Percentiles rank a stretch among this genome's conserved stretches.
phyloP scores from a whole-genome alignment of 1,284 basidiomycete species.

The Ustilago shanxiensis region DNA sequence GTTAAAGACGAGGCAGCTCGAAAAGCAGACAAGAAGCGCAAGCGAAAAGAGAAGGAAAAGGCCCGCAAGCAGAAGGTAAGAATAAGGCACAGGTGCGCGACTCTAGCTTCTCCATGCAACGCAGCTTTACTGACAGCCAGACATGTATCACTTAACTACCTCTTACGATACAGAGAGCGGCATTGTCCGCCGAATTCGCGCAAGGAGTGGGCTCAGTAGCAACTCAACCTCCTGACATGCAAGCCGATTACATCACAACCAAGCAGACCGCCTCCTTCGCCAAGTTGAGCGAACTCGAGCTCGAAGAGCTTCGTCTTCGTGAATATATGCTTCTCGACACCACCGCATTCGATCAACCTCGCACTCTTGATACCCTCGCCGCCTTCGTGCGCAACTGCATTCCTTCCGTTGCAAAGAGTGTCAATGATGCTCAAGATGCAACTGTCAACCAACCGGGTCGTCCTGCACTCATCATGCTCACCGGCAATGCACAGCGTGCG shows the following conservation, averaged over 20 bases:
- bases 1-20: conserved; percentile 46
- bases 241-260: conserved; percentile 61
- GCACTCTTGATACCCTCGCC: conserved; percentile 35
- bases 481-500: conserved; percentile 64
- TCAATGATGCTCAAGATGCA: conserved; percentile 27
- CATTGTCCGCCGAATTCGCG: conserved; percentile 44
- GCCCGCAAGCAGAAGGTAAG: conserved; percentile 59
- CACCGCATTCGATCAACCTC: conserved; percentile 28
- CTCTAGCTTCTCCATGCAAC: neutral
- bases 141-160: neutral
- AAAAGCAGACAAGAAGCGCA: conserved; percentile 58
- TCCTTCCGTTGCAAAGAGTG: conserved; percentile 23
- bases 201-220: conserved; percentile 48
- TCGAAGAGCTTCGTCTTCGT: conserved; percentile 56
- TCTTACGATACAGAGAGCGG: conserved; percentile 32
- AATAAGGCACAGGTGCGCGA: neutral
- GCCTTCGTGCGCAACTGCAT: conserved; percentile 51
- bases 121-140: neutral
- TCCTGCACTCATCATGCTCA: conserved; percentile 56
- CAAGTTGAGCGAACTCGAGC: conserved; percentile 61
- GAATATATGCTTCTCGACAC: conserved; percentile 55
- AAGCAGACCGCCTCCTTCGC: conserved; percentile 52
- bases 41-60: conserved; percentile 58
- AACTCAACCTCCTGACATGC: conserved; percentile 53
- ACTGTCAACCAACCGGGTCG: conserved; percentile 30